These are phyloP conservation scores for Apophysomyces elegans DNA, from an alignment of 371 early-diverging fungal genomes.

Conservation along the genomic window DNA sequence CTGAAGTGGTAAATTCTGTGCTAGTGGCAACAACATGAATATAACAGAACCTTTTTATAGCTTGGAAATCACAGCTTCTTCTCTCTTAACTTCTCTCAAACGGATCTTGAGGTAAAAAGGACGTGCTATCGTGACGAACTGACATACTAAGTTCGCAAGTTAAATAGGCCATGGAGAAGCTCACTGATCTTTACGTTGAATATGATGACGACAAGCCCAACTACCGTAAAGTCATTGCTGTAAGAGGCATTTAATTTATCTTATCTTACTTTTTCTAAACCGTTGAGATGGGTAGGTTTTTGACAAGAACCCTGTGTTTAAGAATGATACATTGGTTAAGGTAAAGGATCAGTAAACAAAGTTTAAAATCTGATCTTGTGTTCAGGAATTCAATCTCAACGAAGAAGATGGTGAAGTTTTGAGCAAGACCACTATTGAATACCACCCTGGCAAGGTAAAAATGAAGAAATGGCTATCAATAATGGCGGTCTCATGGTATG, in stretches of 20 bases:
- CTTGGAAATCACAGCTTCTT: slow-evolving; percentile 43
- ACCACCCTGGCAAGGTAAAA: slow-evolving; percentile 55
- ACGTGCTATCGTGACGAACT: not conserved
- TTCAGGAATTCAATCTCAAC: slow-evolving; percentile 45
- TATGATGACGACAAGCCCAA: slow-evolving; percentile 50
- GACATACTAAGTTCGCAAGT: not conserved
- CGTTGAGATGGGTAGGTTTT: slow-evolving; percentile 42
- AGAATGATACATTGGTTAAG: slow-evolving; percentile 60
- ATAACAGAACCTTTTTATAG: slow-evolving; percentile 19
- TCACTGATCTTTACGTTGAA: slow-evolving; percentile 63
- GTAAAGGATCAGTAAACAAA: slow-evolving; percentile 18
- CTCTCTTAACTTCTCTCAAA: slow-evolving; percentile 21
- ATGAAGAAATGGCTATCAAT: not conserved
- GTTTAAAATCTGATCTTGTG: not conserved
- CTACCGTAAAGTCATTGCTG: slow-evolving; percentile 56
- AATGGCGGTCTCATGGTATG: not conserved
- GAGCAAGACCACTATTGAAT: slow-evolving; percentile 48
- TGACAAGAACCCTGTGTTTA: slow-evolving; percentile 58
- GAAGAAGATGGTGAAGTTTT: slow-evolving; percentile 42
- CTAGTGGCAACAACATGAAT: not conserved
- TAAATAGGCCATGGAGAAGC: slow-evolving; percentile 48
- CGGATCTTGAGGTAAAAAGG: slow-evolving; percentile 33
- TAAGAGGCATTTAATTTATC: slow-evolving; percentile 24
- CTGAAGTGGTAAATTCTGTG: slow-evolving; percentile 38
- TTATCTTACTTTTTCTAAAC: slow-evolving; percentile 7